A percentile compares a stretch with the other conserved stretches of the same genome.
Evolutionary conservation across 768 basidiomycete species (phyloP).

Genomic region (Pulveroboletus ravenelii): DNA sequence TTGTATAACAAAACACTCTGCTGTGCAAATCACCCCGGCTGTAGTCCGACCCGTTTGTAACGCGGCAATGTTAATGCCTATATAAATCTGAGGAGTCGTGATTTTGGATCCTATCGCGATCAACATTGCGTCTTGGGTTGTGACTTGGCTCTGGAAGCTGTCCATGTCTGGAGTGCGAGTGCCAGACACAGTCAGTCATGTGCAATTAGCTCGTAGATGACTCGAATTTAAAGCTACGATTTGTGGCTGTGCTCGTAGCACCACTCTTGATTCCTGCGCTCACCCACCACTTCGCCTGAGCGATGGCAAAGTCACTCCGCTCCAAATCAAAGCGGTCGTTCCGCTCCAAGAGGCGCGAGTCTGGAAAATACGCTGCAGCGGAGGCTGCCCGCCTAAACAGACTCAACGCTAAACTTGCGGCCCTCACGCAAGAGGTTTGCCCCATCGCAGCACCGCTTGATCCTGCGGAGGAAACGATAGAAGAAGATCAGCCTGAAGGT

Average conservation of each 20-base stretch:
- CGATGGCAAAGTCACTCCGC: constrained; percentile 78
- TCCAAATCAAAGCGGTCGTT: constrained; percentile 78
- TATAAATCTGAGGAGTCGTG: constrained; percentile 6
- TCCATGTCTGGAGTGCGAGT: background rate
- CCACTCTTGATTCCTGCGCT: background rate
- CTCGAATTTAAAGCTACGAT: background rate
- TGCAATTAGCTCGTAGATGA: background rate
- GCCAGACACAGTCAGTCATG: background rate
- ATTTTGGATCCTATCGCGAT: background rate
- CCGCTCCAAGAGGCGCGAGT: constrained; percentile 72
- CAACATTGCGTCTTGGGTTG: too few species aligned
- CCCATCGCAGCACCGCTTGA: constrained; percentile 22
- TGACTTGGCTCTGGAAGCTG: too few species aligned
- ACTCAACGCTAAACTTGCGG: constrained; percentile 61
- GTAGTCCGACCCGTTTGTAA: constrained; percentile 10
- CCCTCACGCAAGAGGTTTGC: constrained; percentile 37
- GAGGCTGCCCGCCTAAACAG: constrained; percentile 75
- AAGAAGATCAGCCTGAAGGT: constrained; percentile 44
- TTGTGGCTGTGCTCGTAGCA: constrained; percentile 7
- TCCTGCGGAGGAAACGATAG: constrained; percentile 31
- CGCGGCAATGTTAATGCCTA: background rate
- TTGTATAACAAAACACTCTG: constrained; percentile 2
- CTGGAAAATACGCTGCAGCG: constrained; percentile 69
- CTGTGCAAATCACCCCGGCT: constrained; percentile 1
- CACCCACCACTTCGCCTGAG: background rate